Evolutionary conservation across 352 stramenopile genomes (phyloP), one percentile per base, ranked within the genome.

Genomic region (Blastocystis sp.): DNA sequence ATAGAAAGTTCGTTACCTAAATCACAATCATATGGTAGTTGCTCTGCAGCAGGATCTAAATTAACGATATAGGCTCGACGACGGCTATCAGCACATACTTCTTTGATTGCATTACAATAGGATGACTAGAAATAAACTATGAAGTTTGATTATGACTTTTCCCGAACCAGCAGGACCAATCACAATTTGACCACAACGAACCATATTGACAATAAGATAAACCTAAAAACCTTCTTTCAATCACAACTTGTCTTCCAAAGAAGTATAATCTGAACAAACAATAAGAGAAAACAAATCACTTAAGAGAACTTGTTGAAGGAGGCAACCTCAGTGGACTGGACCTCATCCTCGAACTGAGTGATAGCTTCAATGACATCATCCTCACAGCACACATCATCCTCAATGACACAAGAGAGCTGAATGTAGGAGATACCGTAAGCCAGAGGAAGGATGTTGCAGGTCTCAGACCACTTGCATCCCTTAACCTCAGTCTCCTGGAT

Each of bases 41-140:
- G 27, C 58, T 90, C 89, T 2, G 88, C 89, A 43, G 89, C 89
- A 19, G 89, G 89, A 66, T 90, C 89, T 29, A 90, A 43, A 63
- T 90, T 90, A 4, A 90, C 56, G 12, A 90, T 66, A 42, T 89
- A 80, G 29, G 54, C 51, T 39, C 93, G 93, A 67, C 93, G 92
- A 0, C 92, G 91, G 42, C 90, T 93, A 11, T 92, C 92, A 19
- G 91, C 92, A 75, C 92, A 95, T 78, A 95, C 94, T 89, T 96
- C 92, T 88, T 96, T 93, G 90, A 96, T 95, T 83, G 94, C 94
- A 87, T 93, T 95, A 91, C 93, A 96, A 89, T 96, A 96, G 49
- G 93, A 95, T 16, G 92, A 95, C 93, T 95, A 88, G 42, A 49
- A 14, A 37, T 37, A 39, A n/a, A 21, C 11, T 0, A 3, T 2